Conservation (phyloP, 164 flowering plant genomes). For the Berberis vulgaris region DNA sequence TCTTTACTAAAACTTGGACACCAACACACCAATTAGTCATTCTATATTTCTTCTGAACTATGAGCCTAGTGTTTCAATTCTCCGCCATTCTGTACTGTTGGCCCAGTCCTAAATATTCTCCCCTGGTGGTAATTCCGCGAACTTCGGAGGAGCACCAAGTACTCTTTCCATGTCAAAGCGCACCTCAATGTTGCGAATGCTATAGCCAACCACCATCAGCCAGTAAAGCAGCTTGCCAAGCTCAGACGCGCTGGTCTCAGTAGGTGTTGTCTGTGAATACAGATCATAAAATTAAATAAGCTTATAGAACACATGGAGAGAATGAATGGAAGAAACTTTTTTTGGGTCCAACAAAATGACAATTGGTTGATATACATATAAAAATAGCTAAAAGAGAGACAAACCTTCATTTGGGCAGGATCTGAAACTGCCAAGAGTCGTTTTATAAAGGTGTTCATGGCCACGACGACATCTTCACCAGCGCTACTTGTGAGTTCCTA, state of each 20-base stretch:
- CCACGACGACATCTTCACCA: slow-evolving; percentile 91
- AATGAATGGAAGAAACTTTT: too few species aligned
- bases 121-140: slow-evolving; percentile 89
- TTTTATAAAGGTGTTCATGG: slow-evolving; percentile 93
- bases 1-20: too few species aligned
- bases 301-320: too few species aligned
- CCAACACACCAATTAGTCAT: too few species aligned
- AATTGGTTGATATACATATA: too few species aligned
- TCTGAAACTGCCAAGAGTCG: slow-evolving; percentile 82
- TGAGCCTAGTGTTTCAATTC: too few species aligned
- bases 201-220: slow-evolving; percentile 97
- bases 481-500: slow-evolving; percentile 91
- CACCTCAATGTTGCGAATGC: slow-evolving; percentile 93
- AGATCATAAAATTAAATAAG: too few species aligned
- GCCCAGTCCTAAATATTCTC: slow-evolving; percentile 35
- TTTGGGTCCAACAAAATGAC: too few species aligned
- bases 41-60: too few species aligned
- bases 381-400: not conserved
- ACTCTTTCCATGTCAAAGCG: slow-evolving; percentile 96
- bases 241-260: slow-evolving; percentile 83
- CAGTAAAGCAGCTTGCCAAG: slow-evolving; percentile 88
- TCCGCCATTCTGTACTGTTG: too few species aligned
- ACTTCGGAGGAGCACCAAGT: slow-evolving; percentile 65
- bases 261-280: slow-evolving; percentile 54
- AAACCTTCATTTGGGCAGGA: slow-evolving; percentile 85